phyloP scores from a whole-genome alignment of 202 grass and related monocot genomes.

The Zizania palustris region DNA sequence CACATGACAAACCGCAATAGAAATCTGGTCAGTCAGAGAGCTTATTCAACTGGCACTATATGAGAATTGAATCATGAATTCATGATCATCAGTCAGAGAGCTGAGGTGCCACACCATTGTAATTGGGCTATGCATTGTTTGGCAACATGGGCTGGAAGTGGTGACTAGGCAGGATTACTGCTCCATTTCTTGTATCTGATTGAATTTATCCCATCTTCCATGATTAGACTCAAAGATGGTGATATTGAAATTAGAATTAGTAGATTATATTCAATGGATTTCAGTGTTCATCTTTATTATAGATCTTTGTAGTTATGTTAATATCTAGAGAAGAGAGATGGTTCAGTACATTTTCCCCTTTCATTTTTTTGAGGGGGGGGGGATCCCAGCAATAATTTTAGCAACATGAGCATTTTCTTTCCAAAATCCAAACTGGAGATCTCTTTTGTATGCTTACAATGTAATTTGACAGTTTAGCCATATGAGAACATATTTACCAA shows the following conservation, averaged over 20 bases:
- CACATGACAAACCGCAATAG: neutral
- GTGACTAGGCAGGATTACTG: neutral
- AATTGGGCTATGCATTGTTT: neutral
- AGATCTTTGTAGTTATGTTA: neutral
- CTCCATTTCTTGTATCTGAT: neutral
- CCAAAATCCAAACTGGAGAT: neutral
- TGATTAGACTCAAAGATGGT: conserved; percentile 6
- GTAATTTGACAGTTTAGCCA: conserved; percentile 15
- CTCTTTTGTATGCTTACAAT: neutral
- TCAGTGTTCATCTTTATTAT: neutral
- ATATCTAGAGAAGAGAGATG: neutral
- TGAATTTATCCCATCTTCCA: neutral
- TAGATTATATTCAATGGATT: neutral
- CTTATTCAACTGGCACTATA: neutral
- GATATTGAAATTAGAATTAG: neutral
- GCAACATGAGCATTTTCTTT: neutral
- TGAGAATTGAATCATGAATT: neutral
- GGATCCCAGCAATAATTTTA: conserved; percentile 10
- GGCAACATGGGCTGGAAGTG: neutral
- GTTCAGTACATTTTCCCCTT: neutral
- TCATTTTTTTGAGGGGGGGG: too few relatives aligned
- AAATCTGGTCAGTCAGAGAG: too few relatives aligned
- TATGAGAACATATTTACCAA: conserved; percentile 1
- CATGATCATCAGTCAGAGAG: neutral
- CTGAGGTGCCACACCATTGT: neutral